Evolutionary conservation across 768 basidiomycete genomes (phyloP), one percentile per base, ranked within the genome.

Genomic region (Kwoniella heveanensis): DNA sequence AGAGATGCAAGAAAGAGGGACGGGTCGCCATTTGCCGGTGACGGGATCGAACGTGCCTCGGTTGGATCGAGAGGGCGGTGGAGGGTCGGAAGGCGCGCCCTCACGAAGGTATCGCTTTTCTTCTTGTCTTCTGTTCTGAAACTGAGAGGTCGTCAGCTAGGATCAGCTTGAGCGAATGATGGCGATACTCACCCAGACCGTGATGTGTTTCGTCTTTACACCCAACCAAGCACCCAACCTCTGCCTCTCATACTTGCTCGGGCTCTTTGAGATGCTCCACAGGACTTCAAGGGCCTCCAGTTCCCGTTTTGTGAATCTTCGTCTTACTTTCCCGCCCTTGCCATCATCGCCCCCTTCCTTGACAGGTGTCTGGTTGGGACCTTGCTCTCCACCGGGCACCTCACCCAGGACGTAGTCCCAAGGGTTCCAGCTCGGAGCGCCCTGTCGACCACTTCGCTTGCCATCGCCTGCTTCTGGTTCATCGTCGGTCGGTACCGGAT

Each of bases 81-180:
- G 59, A 24, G 70, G 61, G 32, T 62, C 51, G 21, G 53, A 29
- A 9, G 56, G 56, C 29, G 66, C 61, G 24, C 49, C 61, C 51
- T 62, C 57, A 24, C 51, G 48, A 6, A 53, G 56, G 54, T 61
- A 57, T 47, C 59, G 55, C 59, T 72, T 72, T 55, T 55, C 50
- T 44, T 72, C 70, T 57, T 72, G 70, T 25, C 70, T 36, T 26
- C 70, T 62, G 29, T 71, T 71, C 51, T 71, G 69, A 46, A 71
- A 68, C 69, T 67, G 51, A 17, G 27, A 24, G 21, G 39, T 27
- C 25, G 24, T 27, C 25, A 44, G 25, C 15, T 25, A 36, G 10
- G 36, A 10, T 53, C 26, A 27, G n/a, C n/a, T n/a, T n/a, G n/a
- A n/a, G n/a, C n/a, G n/a, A n/a, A n/a, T n/a, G n/a, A n/a, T n/a